Evolutionary conservation across 441 rosid species (phyloP).

Genomic region (Populus hybrid): DNA sequence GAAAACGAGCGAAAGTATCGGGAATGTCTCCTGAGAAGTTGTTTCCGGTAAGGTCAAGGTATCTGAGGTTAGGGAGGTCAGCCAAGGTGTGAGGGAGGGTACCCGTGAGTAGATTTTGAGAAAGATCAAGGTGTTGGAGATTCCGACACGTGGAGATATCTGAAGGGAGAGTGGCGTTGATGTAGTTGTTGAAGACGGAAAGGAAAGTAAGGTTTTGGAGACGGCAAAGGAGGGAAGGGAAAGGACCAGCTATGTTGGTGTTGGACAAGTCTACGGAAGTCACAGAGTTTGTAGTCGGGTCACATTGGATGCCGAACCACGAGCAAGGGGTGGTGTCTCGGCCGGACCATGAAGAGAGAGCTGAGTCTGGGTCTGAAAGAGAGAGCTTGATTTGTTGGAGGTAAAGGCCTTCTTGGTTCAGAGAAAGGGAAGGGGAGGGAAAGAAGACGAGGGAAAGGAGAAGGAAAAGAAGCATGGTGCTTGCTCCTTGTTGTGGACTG

Average conservation of each 20-base stretch:
- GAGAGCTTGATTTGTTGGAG: constrained; percentile 52
- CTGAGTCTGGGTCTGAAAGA: constrained; percentile 58
- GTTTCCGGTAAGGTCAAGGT: constrained; percentile 75
- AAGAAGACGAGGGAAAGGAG: constrained; percentile 23
- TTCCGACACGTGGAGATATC: constrained; percentile 53
- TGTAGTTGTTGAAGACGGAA: constrained; percentile 56
- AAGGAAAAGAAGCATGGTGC: constrained; percentile 14
- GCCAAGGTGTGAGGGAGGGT: constrained; percentile 52
- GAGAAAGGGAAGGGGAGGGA: constrained; percentile 25
- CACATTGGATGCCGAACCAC: constrained; percentile 70
- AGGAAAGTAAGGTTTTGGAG: constrained; percentile 54
- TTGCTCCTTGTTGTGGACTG: not conserved
- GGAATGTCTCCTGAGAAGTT: constrained; percentile 92
- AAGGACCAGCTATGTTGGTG: constrained; percentile 59
- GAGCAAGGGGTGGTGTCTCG: constrained; percentile 56
- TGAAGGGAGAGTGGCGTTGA: constrained; percentile 58
- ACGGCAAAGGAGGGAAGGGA: constrained; percentile 67
- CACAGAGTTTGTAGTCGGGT: constrained; percentile 38
- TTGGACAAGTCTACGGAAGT: constrained; percentile 60
- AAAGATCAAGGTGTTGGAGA: constrained; percentile 65
- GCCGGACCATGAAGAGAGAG: constrained; percentile 70
- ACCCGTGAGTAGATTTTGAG: constrained; percentile 78
- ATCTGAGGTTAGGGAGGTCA: constrained; percentile 42
- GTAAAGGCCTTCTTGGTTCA: constrained; percentile 76
- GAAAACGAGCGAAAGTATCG: constrained; percentile 54